Conservation (phyloP, 352 stramenopile genomes). For the Globisporangium paddicum region DNA sequence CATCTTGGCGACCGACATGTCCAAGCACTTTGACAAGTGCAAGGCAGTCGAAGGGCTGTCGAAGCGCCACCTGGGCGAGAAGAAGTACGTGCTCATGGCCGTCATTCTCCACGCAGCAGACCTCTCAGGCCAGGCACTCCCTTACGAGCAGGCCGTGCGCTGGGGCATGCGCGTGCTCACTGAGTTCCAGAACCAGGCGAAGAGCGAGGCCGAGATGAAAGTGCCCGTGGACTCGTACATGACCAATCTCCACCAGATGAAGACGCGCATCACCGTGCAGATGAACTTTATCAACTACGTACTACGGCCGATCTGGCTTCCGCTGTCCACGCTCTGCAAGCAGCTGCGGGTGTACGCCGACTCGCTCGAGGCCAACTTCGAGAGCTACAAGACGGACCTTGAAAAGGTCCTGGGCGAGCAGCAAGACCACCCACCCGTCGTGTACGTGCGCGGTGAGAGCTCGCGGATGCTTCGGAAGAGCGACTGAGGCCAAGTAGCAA, state of each 20-base stretch:
- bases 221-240: conserved; percentile 70
- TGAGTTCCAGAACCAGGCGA: conserved; percentile 72
- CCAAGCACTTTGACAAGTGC: conserved; percentile 68
- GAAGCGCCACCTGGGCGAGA: conserved; percentile 27
- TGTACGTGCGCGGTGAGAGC: conserved; percentile 41
- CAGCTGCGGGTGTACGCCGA: conserved; percentile 51
- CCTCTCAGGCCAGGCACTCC: conserved; percentile 61
- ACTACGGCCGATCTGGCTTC: conserved; percentile 61
- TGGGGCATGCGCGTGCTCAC: conserved; percentile 61
- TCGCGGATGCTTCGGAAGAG: conserved; percentile 20
- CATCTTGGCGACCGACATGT: conserved; percentile 77
- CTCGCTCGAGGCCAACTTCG: conserved; percentile 53
- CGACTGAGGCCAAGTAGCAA: neutral
- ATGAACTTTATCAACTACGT: conserved; percentile 80
- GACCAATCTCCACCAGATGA: conserved; percentile 57
- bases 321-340: conserved; percentile 38
- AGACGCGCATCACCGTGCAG: conserved; percentile 56
- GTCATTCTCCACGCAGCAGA: conserved; percentile 69
- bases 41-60: conserved; percentile 52
- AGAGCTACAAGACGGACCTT: conserved; percentile 56
- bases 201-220: conserved; percentile 55
- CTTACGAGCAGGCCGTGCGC: conserved; percentile 43
- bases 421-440: conserved; percentile 16
- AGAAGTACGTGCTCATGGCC: conserved; percentile 47
- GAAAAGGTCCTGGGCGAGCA: conserved; percentile 34